phyloP scores from a whole-genome alignment of 108 stramenopile genomes.

The Nitzschia sp. region DNA sequence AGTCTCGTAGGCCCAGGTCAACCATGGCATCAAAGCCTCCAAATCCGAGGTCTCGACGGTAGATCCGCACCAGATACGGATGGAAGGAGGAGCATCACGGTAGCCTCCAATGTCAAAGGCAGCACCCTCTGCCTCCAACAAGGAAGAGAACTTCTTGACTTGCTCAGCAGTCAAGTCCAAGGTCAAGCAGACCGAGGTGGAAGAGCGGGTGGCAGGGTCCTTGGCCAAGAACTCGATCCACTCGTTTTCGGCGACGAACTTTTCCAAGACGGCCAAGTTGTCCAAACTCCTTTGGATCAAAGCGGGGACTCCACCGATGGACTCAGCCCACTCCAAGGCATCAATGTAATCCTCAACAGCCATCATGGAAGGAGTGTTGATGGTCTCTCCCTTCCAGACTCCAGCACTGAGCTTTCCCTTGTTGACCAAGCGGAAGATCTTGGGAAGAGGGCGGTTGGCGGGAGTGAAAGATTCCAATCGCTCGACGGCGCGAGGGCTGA shows the following conservation, averaged over 20 bases:
- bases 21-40: conserved; percentile 97
- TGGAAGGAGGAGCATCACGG: conserved; percentile 98
- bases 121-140: conserved; percentile 92
- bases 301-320: conserved; percentile 90
- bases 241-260: conserved; percentile 91
- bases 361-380: conserved; percentile 99
- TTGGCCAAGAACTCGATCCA: conserved; percentile 97
- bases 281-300: conserved; percentile 87
- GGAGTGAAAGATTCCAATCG: conserved; percentile 94
- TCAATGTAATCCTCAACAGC: conserved; percentile 99
- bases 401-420: conserved; percentile 93
- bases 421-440: conserved; percentile 98
- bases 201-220: conserved; percentile 92
- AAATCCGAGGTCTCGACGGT: conserved; percentile 97
- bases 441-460: conserved; percentile 95
- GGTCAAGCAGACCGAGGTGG: conserved; percentile 96
- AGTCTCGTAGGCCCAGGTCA: conserved; percentile 94
- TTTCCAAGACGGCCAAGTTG: conserved; percentile 89
- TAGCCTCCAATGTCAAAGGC: conserved; percentile 99
- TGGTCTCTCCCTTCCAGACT: conserved; percentile 98
- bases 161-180: conserved; percentile 89
- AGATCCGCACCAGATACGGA: conserved; percentile 99
- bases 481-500: conserved; percentile 96
- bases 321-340: conserved; percentile 93
- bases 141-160: conserved; percentile 93